Evolutionary conservation across 345 rosid species (phyloP).

Genomic region (Melaleuca quinquenervia): DNA sequence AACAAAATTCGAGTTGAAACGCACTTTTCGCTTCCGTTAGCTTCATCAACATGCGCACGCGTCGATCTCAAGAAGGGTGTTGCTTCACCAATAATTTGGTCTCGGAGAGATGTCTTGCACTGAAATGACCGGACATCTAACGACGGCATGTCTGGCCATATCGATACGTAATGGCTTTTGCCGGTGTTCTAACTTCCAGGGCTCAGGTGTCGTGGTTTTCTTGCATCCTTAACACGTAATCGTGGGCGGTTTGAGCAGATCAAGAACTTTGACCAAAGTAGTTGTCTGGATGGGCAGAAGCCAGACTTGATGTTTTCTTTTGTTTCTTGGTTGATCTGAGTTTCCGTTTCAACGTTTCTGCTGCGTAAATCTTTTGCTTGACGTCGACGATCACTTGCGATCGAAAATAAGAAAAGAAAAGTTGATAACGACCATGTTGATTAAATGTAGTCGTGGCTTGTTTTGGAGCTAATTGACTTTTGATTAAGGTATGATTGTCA

Average conservation of each 20-base stretch:
- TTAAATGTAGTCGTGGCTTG: background rate
- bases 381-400: background rate
- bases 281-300: background rate
- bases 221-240: background rate
- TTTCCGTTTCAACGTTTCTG: background rate
- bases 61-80: background rate
- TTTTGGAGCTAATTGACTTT: background rate
- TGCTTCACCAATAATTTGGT: background rate
- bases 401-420: background rate
- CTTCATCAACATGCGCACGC: background rate
- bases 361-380: background rate
- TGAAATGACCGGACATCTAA: background rate
- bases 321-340: background rate
- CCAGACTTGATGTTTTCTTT: background rate
- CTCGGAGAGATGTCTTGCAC: background rate
- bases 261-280: background rate
- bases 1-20: background rate
- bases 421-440: background rate
- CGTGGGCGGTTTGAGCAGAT: background rate
- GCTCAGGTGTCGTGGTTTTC: background rate
- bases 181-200: background rate
- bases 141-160: background rate
- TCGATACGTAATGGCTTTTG: background rate
- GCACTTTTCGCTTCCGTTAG: background rate
- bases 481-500: background rate